These are phyloP conservation scores for Dissoconium aciculare DNA, from an alignment of 2,329 filamentous ascomycete genomes.

Conservation along the genomic window DNA sequence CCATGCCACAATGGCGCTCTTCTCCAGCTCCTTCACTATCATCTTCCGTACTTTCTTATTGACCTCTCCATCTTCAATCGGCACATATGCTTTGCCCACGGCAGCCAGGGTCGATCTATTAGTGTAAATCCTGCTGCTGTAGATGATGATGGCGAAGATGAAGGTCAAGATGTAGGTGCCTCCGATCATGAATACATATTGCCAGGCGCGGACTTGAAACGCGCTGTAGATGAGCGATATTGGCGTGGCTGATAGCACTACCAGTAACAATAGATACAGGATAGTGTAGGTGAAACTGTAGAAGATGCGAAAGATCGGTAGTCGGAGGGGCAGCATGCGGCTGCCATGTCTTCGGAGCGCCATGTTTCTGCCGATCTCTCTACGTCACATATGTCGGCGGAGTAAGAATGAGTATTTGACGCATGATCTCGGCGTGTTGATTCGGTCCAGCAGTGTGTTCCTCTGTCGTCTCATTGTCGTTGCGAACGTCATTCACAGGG, in stretches of 20 bases:
- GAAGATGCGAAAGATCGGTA: constrained; percentile 59
- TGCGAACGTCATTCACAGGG: no score
- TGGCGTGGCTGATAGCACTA: constrained; percentile 64
- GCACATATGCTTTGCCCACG: constrained; percentile 78
- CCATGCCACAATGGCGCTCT: constrained; percentile 70
- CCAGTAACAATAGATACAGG: constrained; percentile 57
- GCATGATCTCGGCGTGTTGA: no score
- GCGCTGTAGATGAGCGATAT: constrained; percentile 67
- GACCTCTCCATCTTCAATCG: constrained; percentile 73
- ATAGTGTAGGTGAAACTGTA: constrained; percentile 62
- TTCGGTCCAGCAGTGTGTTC: no score
- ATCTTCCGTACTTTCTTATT: constrained; percentile 58
- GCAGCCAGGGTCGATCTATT: constrained; percentile 62
- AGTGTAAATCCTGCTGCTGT: constrained; percentile 71
- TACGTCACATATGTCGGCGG: constrained; percentile 10
- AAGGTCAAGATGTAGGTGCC: constrained; percentile 61
- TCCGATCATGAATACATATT: constrained; percentile 71
- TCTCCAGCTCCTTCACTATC: constrained; percentile 55
- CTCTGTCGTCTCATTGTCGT: no score
- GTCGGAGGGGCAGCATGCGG: constrained; percentile 26
- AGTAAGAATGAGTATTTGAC: no score
- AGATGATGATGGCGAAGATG: constrained; percentile 58
- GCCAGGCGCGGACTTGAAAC: constrained; percentile 47
- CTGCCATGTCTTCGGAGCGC: constrained; percentile 5
- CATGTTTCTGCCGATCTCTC: no score